Base-by-base conservation (phyloP, 2,329 filamentous ascomycete species). In the Nemania serpens region DNA sequence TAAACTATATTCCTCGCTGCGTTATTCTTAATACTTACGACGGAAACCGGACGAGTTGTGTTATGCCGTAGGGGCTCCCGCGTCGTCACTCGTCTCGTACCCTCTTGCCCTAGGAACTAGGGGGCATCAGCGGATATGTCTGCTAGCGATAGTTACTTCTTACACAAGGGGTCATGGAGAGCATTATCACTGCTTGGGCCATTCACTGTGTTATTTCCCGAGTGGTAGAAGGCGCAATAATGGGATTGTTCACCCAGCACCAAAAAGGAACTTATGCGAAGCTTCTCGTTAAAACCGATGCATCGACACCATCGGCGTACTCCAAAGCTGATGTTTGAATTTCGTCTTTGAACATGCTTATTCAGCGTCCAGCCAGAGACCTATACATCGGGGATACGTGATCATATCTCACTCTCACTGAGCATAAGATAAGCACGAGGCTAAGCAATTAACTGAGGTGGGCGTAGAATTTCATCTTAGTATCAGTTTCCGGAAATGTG, bases 401-500 rank as follows among this genome's bases (percentile, higher is more conserved):
- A n/a, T n/a, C n/a, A n/a, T 49, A 41, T n/a, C 72, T 11, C 71
- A 83, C 82, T 76, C n/a, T 87, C 84, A 58, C 77, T 85, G 5
- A 86, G 75, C 7, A 79, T 74, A 43, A 85, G 68, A 60, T 82
- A 86, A 3, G 83, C 79, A 5, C 84, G 81, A 70, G 88, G 84
- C 84, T 83, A 87, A 17, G 80, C 72, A 6, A 79, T 68, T 63
- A 85, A 83, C 22, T 81, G 69, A n/a, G 76, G 72, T 69, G 84
- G 3, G 25, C 25, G 25, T 29, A 29, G 3, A n/a, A 29, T 29
- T 29, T 29, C 25, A 29, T 29, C 25, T 29, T 7, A 3, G 7
- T 29, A 29, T 29, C 25, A 29, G 3, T 29, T 29, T 7, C 25
- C n/a, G n/a, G n/a, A n/a, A n/a, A n/a, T n/a, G n/a, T n/a, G n/a